These are phyloP conservation scores for Daldinia grandis DNA, from an alignment of 495 filamentous ascomycete species.

Conservation along the genomic window DNA sequence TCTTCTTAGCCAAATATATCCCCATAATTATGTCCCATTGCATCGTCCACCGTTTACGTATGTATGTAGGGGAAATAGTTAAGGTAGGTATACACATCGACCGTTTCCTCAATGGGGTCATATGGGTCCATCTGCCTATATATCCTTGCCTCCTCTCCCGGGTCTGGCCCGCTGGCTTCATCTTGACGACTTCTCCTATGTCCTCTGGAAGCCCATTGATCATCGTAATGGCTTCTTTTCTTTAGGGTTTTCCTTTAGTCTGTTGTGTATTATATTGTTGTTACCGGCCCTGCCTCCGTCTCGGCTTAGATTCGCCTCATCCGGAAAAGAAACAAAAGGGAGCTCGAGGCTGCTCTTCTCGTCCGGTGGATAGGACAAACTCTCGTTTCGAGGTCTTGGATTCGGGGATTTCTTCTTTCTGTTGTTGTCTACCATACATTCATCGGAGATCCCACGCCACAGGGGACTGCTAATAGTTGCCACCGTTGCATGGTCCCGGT, in stretches of 20 bases:
- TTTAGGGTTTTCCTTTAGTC: conserved; percentile 47
- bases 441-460: conserved; percentile 28
- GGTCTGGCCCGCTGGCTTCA: conserved; percentile 50
- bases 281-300: conserved; percentile 43
- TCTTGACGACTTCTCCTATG: conserved; percentile 49
- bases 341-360: conserved; percentile 24
- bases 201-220: conserved; percentile 48
- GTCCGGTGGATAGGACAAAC: conserved; percentile 33
- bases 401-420: conserved; percentile 43
- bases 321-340: conserved; percentile 12
- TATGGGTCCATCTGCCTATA: conserved; percentile 53
- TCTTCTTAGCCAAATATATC: conserved; percentile 42
- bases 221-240: conserved; percentile 55
- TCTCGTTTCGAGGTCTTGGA: conserved; percentile 29
- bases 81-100: conserved; percentile 35
- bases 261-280: conserved; percentile 45
- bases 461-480: conserved; percentile 30
- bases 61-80: conserved; percentile 36
- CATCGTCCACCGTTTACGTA: conserved; percentile 40
- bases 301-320: conserved; percentile 29
- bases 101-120: conserved; percentile 44
- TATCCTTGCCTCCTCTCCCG: conserved; percentile 54
- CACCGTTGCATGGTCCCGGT: conserved; percentile 41
- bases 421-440: conserved; percentile 30
- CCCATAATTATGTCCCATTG: conserved; percentile 46